These are phyloP conservation scores for Agaricus bisporus DNA, from an alignment of 768 basidiomycete species.

Conservation along the genomic window DNA sequence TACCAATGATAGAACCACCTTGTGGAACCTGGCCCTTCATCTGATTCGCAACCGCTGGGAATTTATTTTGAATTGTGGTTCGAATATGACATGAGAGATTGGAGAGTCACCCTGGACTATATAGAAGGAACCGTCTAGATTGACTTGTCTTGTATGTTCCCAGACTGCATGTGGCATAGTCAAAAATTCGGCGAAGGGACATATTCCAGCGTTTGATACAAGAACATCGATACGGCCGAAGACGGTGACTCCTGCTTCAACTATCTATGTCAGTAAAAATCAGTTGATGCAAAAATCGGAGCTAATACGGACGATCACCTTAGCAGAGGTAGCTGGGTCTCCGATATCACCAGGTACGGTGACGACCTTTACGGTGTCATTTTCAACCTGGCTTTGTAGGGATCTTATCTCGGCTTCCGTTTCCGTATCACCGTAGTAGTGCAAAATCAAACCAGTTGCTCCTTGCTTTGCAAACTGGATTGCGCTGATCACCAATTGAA, in stretches of 20 bases:
- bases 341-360: constrained; percentile 64
- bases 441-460: constrained; percentile 56
- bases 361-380: constrained; percentile 32
- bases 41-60: constrained; percentile 59
- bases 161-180: constrained; percentile 59
- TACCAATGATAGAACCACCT: constrained; percentile 70
- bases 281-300: background rate
- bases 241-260: constrained; percentile 46
- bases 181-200: constrained; percentile 72
- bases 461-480: constrained; percentile 61
- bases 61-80: background rate
- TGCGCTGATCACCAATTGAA: constrained; percentile 27
- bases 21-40: constrained; percentile 66
- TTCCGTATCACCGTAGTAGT: constrained; percentile 57
- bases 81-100: background rate
- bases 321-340: constrained; percentile 44
- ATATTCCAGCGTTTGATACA: constrained; percentile 53
- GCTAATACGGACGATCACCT: constrained; percentile 26
- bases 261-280: constrained; percentile 39
- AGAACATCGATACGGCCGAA: constrained; percentile 60
- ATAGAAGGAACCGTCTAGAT: constrained; percentile 74
- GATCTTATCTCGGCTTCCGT: constrained; percentile 42
- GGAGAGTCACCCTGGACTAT: constrained; percentile 47
- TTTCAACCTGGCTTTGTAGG: constrained; percentile 42
- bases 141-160: constrained; percentile 63